Evolutionary conservation across 2,329 filamentous ascomycete species (phyloP).

Genomic region (Penicillium sumatraense): DNA sequence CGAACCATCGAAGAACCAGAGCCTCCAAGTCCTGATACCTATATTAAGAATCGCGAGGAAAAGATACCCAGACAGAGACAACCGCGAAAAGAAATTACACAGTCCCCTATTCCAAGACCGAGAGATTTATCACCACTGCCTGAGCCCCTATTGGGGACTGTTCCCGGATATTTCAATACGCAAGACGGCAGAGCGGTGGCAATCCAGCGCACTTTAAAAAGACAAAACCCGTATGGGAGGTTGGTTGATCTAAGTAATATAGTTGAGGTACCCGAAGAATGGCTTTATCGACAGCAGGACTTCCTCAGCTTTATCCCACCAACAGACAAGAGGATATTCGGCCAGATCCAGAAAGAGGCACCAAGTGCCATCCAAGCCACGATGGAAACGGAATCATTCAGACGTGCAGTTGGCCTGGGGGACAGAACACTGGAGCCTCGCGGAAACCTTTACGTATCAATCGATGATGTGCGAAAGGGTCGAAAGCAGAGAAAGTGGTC

Average conservation of each 20-base stretch:
- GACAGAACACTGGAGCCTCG: not conserved
- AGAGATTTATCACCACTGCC: not conserved
- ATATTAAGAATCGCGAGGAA: too few species aligned
- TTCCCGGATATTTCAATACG: not conserved
- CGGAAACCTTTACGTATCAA: not conserved
- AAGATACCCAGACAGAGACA: not conserved
- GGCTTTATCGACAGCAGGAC: constrained; percentile 20
- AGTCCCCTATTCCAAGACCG: not conserved
- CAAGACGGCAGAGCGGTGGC: constrained; percentile 7
- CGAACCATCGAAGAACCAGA: constrained; percentile 2
- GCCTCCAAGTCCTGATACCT: not conserved
- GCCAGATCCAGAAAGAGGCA: not conserved
- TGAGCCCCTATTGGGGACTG: not conserved
- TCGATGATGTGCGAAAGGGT: constrained; percentile 5
- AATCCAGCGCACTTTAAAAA: constrained; percentile 16
- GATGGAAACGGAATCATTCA: not conserved
- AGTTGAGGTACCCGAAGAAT: constrained; percentile 22
- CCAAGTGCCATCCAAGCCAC: not conserved
- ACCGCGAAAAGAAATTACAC: not conserved
- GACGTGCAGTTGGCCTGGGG: not conserved
- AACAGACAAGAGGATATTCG: not conserved
- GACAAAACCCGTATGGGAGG: constrained; percentile 18
- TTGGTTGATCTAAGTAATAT: constrained; percentile 21
- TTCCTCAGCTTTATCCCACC: constrained; percentile 17
- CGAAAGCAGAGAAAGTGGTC: constrained; percentile 4